Evolutionary conservation across 345 rosid species (phyloP), one percentile per base, ranked within the genome.

Genomic region (Brassica rapa): DNA sequence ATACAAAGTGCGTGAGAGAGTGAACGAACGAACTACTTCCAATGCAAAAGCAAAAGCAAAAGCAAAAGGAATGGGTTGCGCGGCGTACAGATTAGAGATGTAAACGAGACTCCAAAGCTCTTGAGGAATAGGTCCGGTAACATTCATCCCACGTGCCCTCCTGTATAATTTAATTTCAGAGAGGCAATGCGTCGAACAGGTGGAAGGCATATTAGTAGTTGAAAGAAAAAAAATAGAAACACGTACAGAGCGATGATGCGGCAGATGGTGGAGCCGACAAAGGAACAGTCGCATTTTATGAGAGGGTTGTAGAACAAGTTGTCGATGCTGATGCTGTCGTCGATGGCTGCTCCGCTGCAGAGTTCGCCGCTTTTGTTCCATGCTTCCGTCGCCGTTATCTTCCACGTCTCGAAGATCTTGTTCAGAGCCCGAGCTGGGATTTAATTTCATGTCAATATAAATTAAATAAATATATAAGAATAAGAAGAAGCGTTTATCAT

Each of bases 301-400:
- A 85, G 81, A n/a, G 91, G 90, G 23, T 88, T 86, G 81, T 27
- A 77, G 7, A 12, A 1, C 0, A 3, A 0, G 51, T 76, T 72
- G 68, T 76, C 77, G 33, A 84, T 79, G 49, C 64, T 6, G 24
- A 84, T 74, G 5, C 61, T 12, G 65, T 25, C 49, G 16, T 57
- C 71, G 4, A 73, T 51, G 59, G 94, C 90, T 2, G 69, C 72
- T 68, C 92, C 93, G 62, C 77, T 83, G 84, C 93, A 89, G 1
- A 81, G 85, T 24, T 89, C 86, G 66, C 93, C 93, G 29, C 84
- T 84, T 21, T 66, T 80, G 77, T 88, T 90, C 91, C 94, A 90
- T 10, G 8, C 32, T 0, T 19, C 6, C 3, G 64, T 23, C 0
- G 90, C 81, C 59, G 78, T 21, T 32, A 76, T 72, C 5, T 71